Conservation (phyloP, 1,284 basidiomycete genomes). For the Gomphus bonarii region DNA sequence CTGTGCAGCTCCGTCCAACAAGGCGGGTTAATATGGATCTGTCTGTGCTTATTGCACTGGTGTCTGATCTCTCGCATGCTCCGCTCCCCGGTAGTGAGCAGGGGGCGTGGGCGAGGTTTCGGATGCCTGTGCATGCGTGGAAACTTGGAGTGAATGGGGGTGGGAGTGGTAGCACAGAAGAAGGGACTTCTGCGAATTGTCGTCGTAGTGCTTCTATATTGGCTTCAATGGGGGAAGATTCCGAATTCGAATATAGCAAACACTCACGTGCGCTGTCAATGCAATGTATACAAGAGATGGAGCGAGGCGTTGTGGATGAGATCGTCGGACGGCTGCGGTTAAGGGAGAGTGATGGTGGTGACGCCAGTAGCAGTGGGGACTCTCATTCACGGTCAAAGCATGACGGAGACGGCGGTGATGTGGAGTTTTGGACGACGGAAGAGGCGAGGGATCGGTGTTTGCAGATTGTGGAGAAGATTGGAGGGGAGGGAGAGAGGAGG, state of each 20-base stretch:
- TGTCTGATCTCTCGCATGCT: conserved; percentile 74
- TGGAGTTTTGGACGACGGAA: conserved; percentile 66
- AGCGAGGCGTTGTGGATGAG: conserved; percentile 51
- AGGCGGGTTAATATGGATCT: conserved; percentile 66
- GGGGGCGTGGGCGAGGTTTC: conserved; percentile 54
- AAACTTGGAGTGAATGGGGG: conserved; percentile 28
- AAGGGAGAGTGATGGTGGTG: not conserved
- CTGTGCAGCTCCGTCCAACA: conserved; percentile 33
- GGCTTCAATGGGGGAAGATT: too few species aligned
- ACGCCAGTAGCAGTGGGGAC: too few species aligned
- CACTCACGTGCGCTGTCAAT: conserved; percentile 54
- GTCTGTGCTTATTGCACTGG: conserved; percentile 71
- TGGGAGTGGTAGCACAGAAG: not conserved
- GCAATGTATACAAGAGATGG: conserved; percentile 67
- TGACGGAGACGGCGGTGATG: not conserved
- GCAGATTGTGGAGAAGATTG: conserved; percentile 63
- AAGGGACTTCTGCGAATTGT: too few species aligned
- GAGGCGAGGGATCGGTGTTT: conserved; percentile 62
- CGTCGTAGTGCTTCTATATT: too few species aligned
- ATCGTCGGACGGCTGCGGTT: conserved; percentile 36
- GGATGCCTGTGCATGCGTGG: conserved; percentile 21
- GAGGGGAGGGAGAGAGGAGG: conserved; percentile 49
- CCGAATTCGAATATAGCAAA: conserved; percentile 25
- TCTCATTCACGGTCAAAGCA: too few species aligned
- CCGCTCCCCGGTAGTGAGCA: conserved; percentile 45